Evolutionary conservation across 108 stramenopile species (phyloP), one percentile per base, ranked within the genome.

Genomic region (Discostella pseudostelligera): DNA sequence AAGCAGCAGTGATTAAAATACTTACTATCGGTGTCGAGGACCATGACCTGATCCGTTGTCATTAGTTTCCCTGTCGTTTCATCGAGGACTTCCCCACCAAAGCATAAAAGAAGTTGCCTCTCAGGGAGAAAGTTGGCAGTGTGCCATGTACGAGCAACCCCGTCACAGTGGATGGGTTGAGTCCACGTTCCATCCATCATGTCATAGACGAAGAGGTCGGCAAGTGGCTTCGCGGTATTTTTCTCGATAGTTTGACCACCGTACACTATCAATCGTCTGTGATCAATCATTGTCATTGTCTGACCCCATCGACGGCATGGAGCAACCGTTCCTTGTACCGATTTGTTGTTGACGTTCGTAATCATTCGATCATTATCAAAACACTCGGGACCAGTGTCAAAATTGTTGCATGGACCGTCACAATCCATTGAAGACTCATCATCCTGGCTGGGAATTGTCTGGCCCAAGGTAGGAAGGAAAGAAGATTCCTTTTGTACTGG

Each of bases 301-400:
- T 90, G 87, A 39, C 89, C 92, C 92, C 92, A 94, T 29, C 92
- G 72, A 14, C 84, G 74, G 63, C 83, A 76, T 12, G 90, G 87
- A 22, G 25, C 39, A 17, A 20, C 32, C 36, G 32, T 14, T 48
- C 12, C 62, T 22, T 36, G 11, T 8, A 9, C 40, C 3, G 37
- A 19, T 14, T 53, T 14, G n/a, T 56, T 11, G 25, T 14, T 43
- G 10, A 36, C 29, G 10, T 51, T 39, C 4, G 46, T 4, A 32
- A 32, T 5, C 5, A 32, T 32, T 32, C 5, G 32, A 4, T 32
- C 32, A 5, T 32, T 32, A 5, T n/a, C n/a, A n/a, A n/a, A n/a
- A n/a, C n/a, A n/a, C n/a, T n/a, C n/a, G n/a, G n/a, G n/a, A n/a
- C n/a, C n/a, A n/a, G n/a, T n/a, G n/a, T n/a, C n/a, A n/a, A n/a